Evolutionary conservation across 371 early-diverging fungal genomes (phyloP).

Genomic region (Mucor indicus): DNA sequence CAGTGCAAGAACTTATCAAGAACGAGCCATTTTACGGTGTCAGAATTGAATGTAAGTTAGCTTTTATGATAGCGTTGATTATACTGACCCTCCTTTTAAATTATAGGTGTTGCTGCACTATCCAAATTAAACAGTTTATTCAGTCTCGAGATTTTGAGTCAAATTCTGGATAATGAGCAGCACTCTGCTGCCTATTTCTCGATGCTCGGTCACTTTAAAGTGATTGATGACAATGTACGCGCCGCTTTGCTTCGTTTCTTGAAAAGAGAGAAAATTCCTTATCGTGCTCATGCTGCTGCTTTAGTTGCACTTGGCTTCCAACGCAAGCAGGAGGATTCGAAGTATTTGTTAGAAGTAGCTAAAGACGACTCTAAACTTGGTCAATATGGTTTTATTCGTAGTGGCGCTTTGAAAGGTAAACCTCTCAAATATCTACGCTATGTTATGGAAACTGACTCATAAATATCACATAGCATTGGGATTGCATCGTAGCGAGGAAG

Average conservation of each 20-base stretch:
- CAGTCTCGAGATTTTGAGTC: constrained; percentile 41
- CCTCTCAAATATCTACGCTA: too few relatives aligned
- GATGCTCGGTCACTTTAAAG: constrained; percentile 15
- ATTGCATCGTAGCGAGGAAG: constrained; percentile 36
- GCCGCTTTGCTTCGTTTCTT: constrained; percentile 32
- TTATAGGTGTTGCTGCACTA: constrained; percentile 32
- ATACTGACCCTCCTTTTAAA: not conserved
- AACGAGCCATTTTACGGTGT: constrained; percentile 51
- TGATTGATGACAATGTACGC: constrained; percentile 38
- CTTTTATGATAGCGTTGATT: too few relatives aligned
- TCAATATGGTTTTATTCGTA: constrained; percentile 35
- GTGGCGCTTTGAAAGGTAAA: constrained; percentile 34
- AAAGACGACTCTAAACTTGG: constrained; percentile 37
- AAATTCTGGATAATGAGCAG: constrained; percentile 40
- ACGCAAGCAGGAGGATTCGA: constrained; percentile 37
- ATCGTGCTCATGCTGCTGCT: constrained; percentile 35
- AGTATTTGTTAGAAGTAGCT: constrained; percentile 32
- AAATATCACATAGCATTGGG: constrained; percentile 35
- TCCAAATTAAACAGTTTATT: constrained; percentile 29
- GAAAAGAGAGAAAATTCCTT: constrained; percentile 25
- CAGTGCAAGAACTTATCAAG: constrained; percentile 24
- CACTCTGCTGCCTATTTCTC: constrained; percentile 30
- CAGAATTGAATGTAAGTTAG: constrained; percentile 29
- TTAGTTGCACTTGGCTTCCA: constrained; percentile 40
- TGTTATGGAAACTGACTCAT: too few relatives aligned